A percentile compares a stretch with the other conserved stretches of the same genome.
phyloP scores from a whole-genome alignment of 2,329 filamentous ascomycete genomes.

The Torrubiella hemipterigena region DNA sequence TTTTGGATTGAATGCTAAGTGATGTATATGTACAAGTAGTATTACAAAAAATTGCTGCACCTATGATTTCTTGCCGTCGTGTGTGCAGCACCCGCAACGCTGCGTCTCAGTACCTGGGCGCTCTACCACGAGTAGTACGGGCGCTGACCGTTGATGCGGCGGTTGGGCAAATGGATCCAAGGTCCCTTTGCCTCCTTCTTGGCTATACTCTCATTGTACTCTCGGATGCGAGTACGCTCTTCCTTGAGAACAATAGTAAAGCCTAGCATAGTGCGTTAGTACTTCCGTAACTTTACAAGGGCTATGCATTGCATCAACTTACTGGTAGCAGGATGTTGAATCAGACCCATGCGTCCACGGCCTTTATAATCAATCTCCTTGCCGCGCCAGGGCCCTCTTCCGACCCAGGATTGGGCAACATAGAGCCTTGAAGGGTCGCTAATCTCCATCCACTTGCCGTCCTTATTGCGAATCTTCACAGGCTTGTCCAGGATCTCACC shows the following conservation, averaged over 20 bases:
- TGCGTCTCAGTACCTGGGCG: not conserved
- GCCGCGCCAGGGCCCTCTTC: constrained; percentile 53
- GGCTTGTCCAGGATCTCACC: constrained; percentile 24
- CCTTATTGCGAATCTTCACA: constrained; percentile 56
- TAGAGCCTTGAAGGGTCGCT: constrained; percentile 73
- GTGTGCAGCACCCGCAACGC: not conserved
- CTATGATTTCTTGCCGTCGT: not conserved
- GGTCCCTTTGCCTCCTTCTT: constrained; percentile 65
- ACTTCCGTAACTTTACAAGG: not conserved
- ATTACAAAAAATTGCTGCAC: constrained; percentile 12
- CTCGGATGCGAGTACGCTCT: constrained; percentile 75
- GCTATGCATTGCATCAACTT: constrained; percentile 24
- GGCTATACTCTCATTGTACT: constrained; percentile 64
- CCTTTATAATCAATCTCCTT: constrained; percentile 59
- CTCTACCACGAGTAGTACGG: constrained; percentile 85
- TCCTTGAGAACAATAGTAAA: constrained; percentile 82
- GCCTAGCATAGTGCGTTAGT: constrained; percentile 31
- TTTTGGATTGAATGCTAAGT: too few species aligned
- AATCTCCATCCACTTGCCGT: constrained; percentile 61
- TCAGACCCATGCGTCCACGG: constrained; percentile 55
- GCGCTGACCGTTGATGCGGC: constrained; percentile 70
- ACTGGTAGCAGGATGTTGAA: constrained; percentile 66
- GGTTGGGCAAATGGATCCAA: constrained; percentile 81
- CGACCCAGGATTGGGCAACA: constrained; percentile 87
- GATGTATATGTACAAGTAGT: constrained; percentile 24